Conservation (phyloP, 768 basidiomycete species). For the Termitomyces sp. region DNA sequence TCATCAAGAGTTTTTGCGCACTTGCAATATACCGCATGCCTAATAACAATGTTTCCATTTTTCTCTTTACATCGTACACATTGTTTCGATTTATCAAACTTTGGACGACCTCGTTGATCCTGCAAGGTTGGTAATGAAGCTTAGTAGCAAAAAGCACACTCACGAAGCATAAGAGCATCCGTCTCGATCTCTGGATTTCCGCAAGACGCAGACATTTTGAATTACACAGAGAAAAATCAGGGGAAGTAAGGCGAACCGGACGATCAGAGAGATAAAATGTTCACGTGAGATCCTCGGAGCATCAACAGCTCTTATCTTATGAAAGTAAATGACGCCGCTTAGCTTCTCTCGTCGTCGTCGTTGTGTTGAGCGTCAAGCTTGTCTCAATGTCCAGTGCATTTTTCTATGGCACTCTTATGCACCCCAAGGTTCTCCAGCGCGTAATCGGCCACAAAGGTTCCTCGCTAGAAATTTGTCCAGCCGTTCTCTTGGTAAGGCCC, state of each 20-base stretch:
- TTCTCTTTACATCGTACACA: constrained; percentile 75
- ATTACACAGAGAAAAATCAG: background rate
- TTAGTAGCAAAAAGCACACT: constrained; percentile 17
- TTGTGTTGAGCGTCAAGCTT: background rate
- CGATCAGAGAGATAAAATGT: background rate
- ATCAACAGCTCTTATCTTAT: background rate
- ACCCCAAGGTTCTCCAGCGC: constrained; percentile 72
- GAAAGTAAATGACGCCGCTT: background rate
- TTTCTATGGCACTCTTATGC: constrained; percentile 90
- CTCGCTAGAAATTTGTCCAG: constrained; percentile 64
- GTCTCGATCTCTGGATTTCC: constrained; percentile 56
- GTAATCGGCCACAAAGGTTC: constrained; percentile 69
- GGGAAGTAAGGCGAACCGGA: background rate
- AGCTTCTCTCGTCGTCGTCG: background rate
- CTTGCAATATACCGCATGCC: constrained; percentile 86
- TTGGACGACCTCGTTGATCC: constrained; percentile 45
- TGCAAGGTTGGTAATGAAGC: constrained; percentile 3
- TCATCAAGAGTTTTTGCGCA: constrained; percentile 23
- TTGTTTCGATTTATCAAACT: constrained; percentile 57
- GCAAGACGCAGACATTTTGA: constrained; percentile 37
- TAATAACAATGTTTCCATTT: constrained; percentile 62
- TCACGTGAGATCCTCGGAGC: background rate
- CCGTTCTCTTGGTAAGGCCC: constrained; percentile 58
- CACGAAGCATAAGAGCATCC: constrained; percentile 66
- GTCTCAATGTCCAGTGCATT: constrained; percentile 39